These are phyloP conservation scores for Irineochytrium annulatum DNA, from an alignment of 192 early-diverging fungal genomes.

Conservation along the genomic window DNA sequence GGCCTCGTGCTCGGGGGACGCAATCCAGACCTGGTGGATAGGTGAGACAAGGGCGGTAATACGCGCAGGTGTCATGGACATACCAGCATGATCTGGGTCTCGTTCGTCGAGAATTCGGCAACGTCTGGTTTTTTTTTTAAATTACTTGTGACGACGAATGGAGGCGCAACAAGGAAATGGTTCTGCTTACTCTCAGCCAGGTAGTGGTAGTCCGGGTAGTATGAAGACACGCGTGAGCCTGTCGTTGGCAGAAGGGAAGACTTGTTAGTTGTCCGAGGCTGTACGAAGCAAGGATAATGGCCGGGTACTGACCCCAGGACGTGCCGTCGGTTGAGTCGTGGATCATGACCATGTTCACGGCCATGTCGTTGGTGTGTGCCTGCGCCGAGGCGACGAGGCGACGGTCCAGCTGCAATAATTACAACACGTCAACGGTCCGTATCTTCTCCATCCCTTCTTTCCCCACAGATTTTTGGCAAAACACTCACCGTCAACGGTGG, in stretches of 20 bases:
- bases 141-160: too few relatives aligned
- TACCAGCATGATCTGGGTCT: slow-evolving; percentile 2
- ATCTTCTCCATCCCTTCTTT: too few relatives aligned
- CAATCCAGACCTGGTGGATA: not conserved
- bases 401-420: not conserved
- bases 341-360: slow-evolving; percentile 1
- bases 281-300: not conserved
- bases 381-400: not conserved
- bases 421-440: not conserved
- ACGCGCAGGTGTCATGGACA: not conserved
- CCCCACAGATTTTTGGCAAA: too few relatives aligned
- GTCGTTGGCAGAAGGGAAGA: not conserved
- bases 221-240: not conserved
- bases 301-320: not conserved
- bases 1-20: not conserved
- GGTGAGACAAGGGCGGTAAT: not conserved
- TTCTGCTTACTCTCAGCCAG: slow-evolving; percentile 2
- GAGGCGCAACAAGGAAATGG: not conserved
- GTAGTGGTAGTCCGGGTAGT: slow-evolving; percentile 1
- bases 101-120: not conserved
- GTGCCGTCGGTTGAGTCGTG: not conserved
- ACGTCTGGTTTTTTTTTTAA: not conserved
- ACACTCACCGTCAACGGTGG: too few relatives aligned
- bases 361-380: not conserved
- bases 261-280: not conserved